Evolutionary conservation across 495 filamentous ascomycete genomes (phyloP).

Genomic region (Lasiosphaeria miniovina): DNA sequence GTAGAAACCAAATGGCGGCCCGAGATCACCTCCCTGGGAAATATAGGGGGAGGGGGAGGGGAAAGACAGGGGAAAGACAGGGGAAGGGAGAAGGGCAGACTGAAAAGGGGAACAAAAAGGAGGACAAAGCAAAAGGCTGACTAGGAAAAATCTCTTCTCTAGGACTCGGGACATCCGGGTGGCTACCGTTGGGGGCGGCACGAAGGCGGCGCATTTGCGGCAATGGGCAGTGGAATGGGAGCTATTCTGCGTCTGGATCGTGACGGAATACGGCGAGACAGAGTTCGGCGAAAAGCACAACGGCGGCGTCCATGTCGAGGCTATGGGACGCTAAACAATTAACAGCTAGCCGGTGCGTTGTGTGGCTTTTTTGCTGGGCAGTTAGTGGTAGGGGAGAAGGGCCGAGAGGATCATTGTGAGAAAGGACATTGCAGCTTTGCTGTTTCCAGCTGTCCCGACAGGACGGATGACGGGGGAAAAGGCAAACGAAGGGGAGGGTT

Average conservation of each 20-base stretch:
- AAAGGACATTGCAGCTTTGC: background rate
- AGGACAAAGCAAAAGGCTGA: slow-evolving; percentile 1
- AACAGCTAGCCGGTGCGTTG: background rate
- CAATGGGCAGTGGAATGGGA: slow-evolving; percentile 83
- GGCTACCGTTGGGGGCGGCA: slow-evolving; percentile 68
- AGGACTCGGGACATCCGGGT: slow-evolving; percentile 66
- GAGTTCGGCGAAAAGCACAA: slow-evolving; percentile 22
- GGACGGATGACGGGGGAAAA: background rate
- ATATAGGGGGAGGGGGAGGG: too few species aligned
- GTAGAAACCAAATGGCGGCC: too few species aligned
- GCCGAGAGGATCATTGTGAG: background rate
- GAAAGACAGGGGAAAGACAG: too few species aligned
- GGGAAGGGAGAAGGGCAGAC: too few species aligned
- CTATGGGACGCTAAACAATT: background rate
- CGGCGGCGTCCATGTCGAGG: slow-evolving; percentile 4
- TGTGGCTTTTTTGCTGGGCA: background rate
- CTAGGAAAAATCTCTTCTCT: background rate
- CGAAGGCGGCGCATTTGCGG: slow-evolving; percentile 67
- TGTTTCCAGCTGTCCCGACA: background rate
- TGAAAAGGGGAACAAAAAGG: background rate
- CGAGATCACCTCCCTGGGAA: too few species aligned
- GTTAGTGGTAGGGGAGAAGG: background rate
- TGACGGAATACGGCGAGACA: slow-evolving; percentile 67
- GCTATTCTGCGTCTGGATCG: slow-evolving; percentile 86
- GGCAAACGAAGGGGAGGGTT: background rate